A percentile compares a stretch with the other conserved stretches of the same genome.
These are phyloP conservation scores for Diaporthe destruens DNA, from an alignment of 2,329 filamentous ascomycete species.

Conservation along the genomic window DNA sequence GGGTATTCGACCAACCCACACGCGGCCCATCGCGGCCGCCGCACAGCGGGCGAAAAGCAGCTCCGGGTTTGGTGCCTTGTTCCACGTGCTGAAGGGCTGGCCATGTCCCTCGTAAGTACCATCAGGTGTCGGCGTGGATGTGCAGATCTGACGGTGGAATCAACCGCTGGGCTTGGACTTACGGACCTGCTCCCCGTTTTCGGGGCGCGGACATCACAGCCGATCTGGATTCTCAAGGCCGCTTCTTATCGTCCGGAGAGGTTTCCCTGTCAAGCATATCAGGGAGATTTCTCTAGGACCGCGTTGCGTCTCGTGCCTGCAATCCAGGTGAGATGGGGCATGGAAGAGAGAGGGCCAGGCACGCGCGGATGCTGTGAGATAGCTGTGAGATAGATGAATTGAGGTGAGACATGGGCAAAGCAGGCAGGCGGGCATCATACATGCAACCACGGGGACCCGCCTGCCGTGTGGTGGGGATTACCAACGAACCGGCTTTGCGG, in stretches of 20 bases:
- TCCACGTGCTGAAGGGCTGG: constrained; percentile 10
- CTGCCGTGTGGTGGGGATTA: constrained; percentile 19
- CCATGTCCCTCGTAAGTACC: constrained; percentile 1
- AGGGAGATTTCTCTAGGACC: neutral
- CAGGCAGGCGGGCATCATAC: neutral
- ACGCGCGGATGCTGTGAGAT: constrained; percentile 13
- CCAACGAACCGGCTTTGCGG: neutral
- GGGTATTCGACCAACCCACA: neutral
- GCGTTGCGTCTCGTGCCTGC: neutral
- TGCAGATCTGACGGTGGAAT: neutral
- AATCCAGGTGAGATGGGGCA: neutral
- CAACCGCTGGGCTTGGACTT: neutral
- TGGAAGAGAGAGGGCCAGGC: constrained; percentile 1
- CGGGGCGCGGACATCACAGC: neutral
- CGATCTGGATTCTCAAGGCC: neutral
- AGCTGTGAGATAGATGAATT: constrained; percentile 14
- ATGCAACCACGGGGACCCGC: constrained; percentile 15
- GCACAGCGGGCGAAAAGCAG: constrained; percentile 11
- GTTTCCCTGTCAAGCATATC: neutral
- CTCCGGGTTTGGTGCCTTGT: neutral
- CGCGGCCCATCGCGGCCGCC: constrained; percentile 4
- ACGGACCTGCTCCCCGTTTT: no score
- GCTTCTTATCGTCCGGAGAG: neutral
- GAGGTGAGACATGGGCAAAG: constrained; percentile 16
- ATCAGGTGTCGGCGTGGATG: neutral